Conservation (phyloP, 73 alveolate genomes). For the Breviolum minutum region DNA sequence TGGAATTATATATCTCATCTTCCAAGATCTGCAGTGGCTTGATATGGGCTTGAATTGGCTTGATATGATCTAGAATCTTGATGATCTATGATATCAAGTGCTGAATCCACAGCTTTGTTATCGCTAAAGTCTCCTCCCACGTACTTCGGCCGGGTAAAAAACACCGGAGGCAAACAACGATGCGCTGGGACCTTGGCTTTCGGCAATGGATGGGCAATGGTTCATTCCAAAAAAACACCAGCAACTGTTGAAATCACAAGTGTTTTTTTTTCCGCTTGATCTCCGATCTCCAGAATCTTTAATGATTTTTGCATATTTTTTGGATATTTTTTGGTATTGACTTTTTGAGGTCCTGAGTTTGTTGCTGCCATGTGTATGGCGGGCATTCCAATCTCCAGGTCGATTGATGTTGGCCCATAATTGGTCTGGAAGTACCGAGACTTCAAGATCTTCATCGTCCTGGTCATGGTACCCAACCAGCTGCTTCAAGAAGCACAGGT, state of each 20-base stretch:
- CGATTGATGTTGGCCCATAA: slow-evolving; percentile 51
- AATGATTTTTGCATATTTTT: background rate
- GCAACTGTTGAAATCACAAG: too few species aligned
- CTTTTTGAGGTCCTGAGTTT: background rate
- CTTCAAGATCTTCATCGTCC: background rate
- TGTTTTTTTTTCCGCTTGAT: too few species aligned
- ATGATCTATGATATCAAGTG: too few species aligned
- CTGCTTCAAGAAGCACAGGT: background rate
- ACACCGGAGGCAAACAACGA: slow-evolving; percentile 71
- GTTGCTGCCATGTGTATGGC: slow-evolving; percentile 60
- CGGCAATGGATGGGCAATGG: background rate
- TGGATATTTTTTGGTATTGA: too few species aligned
- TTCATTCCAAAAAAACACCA: too few species aligned
- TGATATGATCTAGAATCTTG: too few species aligned
- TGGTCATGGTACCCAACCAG: background rate
- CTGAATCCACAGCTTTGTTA: too few species aligned
- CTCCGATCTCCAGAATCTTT: too few species aligned
- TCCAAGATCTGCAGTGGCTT: too few species aligned
- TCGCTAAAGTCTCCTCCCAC: background rate
- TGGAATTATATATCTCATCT: too few species aligned
- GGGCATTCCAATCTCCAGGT: slow-evolving; percentile 80
- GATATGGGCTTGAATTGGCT: too few species aligned
- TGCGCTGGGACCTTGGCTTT: slow-evolving; percentile 13
- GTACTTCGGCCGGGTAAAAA: slow-evolving; percentile 23
- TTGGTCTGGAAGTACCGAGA: background rate